Evolutionary conservation across 441 rosid genomes (phyloP).

Genomic region (Jatropha multifida): DNA sequence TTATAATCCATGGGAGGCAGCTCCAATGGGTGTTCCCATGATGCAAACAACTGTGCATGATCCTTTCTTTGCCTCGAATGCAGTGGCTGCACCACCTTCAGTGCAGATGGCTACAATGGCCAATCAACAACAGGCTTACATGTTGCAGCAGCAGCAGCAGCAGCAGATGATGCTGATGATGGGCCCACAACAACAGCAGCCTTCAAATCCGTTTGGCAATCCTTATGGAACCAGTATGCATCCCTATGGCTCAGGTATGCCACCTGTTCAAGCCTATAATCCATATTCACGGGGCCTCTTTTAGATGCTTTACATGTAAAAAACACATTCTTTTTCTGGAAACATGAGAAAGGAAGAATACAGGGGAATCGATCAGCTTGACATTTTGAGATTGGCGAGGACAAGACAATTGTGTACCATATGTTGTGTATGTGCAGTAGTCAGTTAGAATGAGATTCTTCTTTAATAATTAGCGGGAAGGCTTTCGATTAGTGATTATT

Average conservation of each 20-base stretch:
- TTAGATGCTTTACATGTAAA: slow-evolving; percentile 27
- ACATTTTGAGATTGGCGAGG: slow-evolving; percentile 16
- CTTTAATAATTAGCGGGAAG: slow-evolving; percentile 38
- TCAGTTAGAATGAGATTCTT: slow-evolving; percentile 48
- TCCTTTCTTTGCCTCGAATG: slow-evolving; percentile 62
- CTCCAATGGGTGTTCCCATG: slow-evolving; percentile 50
- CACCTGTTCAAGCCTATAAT: slow-evolving; percentile 66
- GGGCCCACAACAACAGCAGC: slow-evolving; percentile 49
- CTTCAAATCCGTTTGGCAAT: slow-evolving; percentile 60
- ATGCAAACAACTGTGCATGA: slow-evolving; percentile 58
- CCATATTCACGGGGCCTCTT: slow-evolving; percentile 57
- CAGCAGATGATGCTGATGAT: slow-evolving; percentile 57
- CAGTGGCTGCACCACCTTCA: slow-evolving; percentile 58
- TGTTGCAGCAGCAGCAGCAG: slow-evolving; percentile 57
- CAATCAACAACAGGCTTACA: slow-evolving; percentile 75
- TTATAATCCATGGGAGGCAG: slow-evolving; percentile 84
- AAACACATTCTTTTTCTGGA: slow-evolving; percentile 22
- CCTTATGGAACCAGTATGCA: slow-evolving; percentile 54
- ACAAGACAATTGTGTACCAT: slow-evolving; percentile 41
- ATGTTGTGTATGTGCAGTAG: slow-evolving; percentile 52
- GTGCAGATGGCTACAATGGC: slow-evolving; percentile 80
- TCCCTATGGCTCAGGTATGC: slow-evolving; percentile 61
- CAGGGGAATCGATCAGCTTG: neutral
- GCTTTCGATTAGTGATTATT: slow-evolving; percentile 33
- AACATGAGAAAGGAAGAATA: slow-evolving; percentile 7